A percentile compares a stretch with the other conserved stretches of the same genome.
phyloP scores from a whole-genome alignment of 495 filamentous ascomycete species.

The Penicillium goetzii region DNA sequence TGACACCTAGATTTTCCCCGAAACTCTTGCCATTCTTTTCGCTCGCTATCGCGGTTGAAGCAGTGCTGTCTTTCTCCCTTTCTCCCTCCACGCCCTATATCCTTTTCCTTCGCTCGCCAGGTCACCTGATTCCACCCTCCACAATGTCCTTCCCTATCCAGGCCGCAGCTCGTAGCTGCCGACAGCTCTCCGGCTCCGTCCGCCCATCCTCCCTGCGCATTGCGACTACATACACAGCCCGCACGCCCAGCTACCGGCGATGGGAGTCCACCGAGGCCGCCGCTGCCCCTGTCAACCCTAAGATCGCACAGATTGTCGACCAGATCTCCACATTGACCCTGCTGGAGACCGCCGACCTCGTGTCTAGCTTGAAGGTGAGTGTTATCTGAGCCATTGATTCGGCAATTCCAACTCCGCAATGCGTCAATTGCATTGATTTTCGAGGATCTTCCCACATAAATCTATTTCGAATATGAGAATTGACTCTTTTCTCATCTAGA shows the following conservation, averaged over 20 bases:
- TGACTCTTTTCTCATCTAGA: conserved; percentile 52
- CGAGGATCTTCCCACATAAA: background rate
- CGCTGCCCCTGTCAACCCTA: conserved; percentile 68
- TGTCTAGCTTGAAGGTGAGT: conserved; percentile 85
- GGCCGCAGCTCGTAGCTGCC: conserved; percentile 50
- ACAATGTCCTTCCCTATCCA: conserved; percentile 51
- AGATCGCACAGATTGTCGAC: conserved; percentile 91
- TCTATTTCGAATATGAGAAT: background rate
- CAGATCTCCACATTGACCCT: conserved; percentile 98
- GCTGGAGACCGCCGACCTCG: conserved; percentile 94
- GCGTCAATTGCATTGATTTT: conserved; percentile 11
- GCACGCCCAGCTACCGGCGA: conserved; percentile 47
- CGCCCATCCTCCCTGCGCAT: conserved; percentile 50
- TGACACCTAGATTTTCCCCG: conserved; percentile 49
- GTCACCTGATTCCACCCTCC: conserved; percentile 15
- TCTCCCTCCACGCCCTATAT: conserved; percentile 14
- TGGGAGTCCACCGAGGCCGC: conserved; percentile 60
- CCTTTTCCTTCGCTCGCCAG: conserved; percentile 19
- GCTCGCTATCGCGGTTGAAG: conserved; percentile 25
- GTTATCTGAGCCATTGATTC: conserved; percentile 11
- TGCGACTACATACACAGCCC: conserved; percentile 48
- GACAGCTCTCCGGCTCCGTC: conserved; percentile 51
- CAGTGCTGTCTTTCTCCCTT: conserved; percentile 22
- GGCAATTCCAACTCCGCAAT: conserved; percentile 12
- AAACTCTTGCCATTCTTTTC: conserved; percentile 30